Evolutionary conservation across 2,329 filamentous ascomycete species (phyloP), one percentile per base, ranked within the genome.

Genomic region (Ramichloridium luteum): DNA sequence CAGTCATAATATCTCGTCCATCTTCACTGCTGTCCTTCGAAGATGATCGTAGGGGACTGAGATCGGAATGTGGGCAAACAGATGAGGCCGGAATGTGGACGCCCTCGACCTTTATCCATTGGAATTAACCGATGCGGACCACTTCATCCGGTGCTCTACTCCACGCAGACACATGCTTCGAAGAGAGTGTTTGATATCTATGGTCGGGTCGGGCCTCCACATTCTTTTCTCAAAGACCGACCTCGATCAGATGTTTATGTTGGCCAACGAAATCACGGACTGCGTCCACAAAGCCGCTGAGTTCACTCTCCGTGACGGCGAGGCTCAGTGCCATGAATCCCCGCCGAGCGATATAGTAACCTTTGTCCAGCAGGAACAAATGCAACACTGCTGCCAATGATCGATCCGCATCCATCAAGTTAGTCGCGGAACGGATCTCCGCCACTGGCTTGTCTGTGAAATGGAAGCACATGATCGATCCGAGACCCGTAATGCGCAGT

Each of bases 281-380:
- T 10, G 36, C 39, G 9, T 31, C 14, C 10, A 53, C 45, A 34
- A 58, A 57, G 3, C 48, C 49, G 20, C 51, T 47, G 30, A 58
- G 28, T 32, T 56, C 55, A 20, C 46, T 46, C 34, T 50, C 41
- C 4, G 47, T 47, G 28, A 54, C 50, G 0, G 45, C 55, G 6
- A 60, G 30, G 16, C 55, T 55, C 16, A 60, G 30, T 2, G 55
- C 50, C 14, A 60, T 25, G 30, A 51, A 58, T 2, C 55, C 57
- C 3, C 55, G 38, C 34, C 51, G 44, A 2, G 50, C 44, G 9
- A 56, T 48, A 41, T 55, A 60, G 33, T 47, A 60, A 1, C 56
- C 56, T 22, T 48, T 38, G 32, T 54, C 50, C 35, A 60, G 47
- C 48, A 59, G 43, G 30, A 54, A 53, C 3, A 59, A 41, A 45